These are phyloP conservation scores for Purshia tridentata DNA, from an alignment of 306 rosid genomes.

Conservation along the genomic window DNA sequence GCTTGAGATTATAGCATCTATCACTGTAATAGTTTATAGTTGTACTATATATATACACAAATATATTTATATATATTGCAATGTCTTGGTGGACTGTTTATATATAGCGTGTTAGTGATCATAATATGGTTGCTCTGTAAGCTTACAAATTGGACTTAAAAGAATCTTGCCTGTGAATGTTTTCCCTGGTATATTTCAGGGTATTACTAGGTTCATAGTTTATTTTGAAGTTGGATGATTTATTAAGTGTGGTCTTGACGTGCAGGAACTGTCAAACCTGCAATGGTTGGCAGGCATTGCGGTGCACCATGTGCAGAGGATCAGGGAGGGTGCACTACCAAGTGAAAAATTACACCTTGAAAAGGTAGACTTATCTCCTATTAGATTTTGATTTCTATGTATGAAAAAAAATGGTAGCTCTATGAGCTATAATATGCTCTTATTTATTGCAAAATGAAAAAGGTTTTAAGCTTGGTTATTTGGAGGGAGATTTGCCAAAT, in stretches of 20 bases:
- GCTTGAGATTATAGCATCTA: neutral
- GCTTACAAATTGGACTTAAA: neutral
- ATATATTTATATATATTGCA: too few relatives aligned
- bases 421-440: conserved; percentile 15
- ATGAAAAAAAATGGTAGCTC: conserved; percentile 11
- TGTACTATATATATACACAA: neutral
- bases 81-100: neutral
- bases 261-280: conserved; percentile 79
- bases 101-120: neutral
- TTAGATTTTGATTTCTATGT: conserved; percentile 22
- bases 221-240: conserved; percentile 22
- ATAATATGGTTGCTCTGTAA: conserved; percentile 1
- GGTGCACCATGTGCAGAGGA: conserved; percentile 83
- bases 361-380: conserved; percentile 43
- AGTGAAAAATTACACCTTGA: conserved; percentile 71
- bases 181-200: neutral
- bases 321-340: conserved; percentile 91
- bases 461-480: neutral
- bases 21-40: neutral
- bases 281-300: conserved; percentile 95
- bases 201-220: neutral
- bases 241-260: conserved; percentile 27
- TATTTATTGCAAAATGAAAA: conserved; percentile 10
- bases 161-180: conserved; percentile 3
- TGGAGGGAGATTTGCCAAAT: neutral